Conservation (phyloP, 2,329 filamentous ascomycete genomes). For the Fusarium sp. region DNA sequence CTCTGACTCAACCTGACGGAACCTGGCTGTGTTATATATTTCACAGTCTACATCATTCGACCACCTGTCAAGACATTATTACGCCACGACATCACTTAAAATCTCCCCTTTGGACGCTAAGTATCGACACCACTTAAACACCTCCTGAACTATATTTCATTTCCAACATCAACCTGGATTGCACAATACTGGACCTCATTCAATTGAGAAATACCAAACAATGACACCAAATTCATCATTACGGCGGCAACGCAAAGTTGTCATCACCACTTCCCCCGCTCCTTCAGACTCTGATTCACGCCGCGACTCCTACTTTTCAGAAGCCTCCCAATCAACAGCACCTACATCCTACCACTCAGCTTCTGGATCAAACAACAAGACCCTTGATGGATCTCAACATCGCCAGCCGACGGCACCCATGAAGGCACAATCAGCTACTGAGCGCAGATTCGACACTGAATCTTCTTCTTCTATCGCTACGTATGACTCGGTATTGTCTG, state of each 20-base stretch:
- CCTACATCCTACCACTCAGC: conserved; percentile 46
- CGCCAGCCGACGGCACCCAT: conserved; percentile 25
- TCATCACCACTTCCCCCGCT: conserved; percentile 43
- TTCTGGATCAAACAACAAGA: conserved; percentile 43
- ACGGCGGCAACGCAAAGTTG: conserved; percentile 44
- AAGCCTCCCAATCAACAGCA: conserved; percentile 46
- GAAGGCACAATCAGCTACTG: conserved; percentile 22
- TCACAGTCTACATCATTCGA: conserved; percentile 24
- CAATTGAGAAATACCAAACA: conserved; percentile 20
- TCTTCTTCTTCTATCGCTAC: conserved; percentile 76
- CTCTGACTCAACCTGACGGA: conserved; percentile 13
- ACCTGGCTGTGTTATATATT: conserved; percentile 24
- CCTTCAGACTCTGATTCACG: conserved; percentile 45
- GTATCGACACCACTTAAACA: conserved; percentile 30
- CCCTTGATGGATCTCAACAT: conserved; percentile 17
- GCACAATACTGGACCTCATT: not conserved
- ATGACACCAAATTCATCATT: conserved; percentile 40
- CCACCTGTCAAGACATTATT: conserved; percentile 11
- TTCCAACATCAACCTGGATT: conserved; percentile 13
- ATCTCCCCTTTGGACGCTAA: conserved; percentile 11
- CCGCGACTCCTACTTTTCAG: conserved; percentile 47
- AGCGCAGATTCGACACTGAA: conserved; percentile 36
- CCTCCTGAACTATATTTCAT: conserved; percentile 10
- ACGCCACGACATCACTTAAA: conserved; percentile 7
- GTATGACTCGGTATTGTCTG: conserved; percentile 76